A percentile compares a stretch with the other conserved stretches of the same genome.
These are phyloP conservation scores for Pouteria glomerata DNA, from an alignment of 148 eudicot species.

Conservation along the genomic window DNA sequence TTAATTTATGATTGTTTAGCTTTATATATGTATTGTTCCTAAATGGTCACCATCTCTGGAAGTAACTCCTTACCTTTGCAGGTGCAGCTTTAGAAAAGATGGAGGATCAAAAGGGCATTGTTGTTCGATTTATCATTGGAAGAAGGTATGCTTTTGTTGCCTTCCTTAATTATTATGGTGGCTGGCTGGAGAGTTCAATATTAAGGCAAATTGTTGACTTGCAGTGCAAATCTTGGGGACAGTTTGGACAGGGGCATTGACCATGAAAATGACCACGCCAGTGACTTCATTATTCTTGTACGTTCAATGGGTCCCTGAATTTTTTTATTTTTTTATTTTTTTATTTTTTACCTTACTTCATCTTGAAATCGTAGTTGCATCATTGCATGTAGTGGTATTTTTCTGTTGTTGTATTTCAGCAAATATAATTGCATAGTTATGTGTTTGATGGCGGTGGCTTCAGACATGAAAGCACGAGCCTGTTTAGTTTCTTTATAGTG, in stretches of 20 bases:
- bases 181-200: neutral
- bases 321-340: too few relatives aligned
- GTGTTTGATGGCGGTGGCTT: neutral
- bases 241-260: slow-evolving; percentile 68
- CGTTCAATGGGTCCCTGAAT: slow-evolving; percentile 14
- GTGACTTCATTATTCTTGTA: slow-evolving; percentile 79
- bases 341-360: neutral
- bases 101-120: slow-evolving; percentile 63
- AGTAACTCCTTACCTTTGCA: slow-evolving; percentile 17
- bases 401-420: neutral
- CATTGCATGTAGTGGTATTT: neutral
- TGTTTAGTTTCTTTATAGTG: neutral
- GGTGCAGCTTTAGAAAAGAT: slow-evolving; percentile 55
- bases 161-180: slow-evolving; percentile 7
- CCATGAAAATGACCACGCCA: slow-evolving; percentile 53
- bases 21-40: neutral
- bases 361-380: neutral
- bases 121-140: slow-evolving; percentile 74
- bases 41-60: neutral
- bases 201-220: slow-evolving; percentile 18
- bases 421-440: neutral
- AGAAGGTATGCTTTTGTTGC: slow-evolving; percentile 42
- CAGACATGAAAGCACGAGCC: neutral
- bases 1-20: slow-evolving; percentile 1
- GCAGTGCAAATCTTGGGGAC: slow-evolving; percentile 78